Conservation (phyloP, 2,329 filamentous ascomycete genomes). For the Penicillium sp. region DNA sequence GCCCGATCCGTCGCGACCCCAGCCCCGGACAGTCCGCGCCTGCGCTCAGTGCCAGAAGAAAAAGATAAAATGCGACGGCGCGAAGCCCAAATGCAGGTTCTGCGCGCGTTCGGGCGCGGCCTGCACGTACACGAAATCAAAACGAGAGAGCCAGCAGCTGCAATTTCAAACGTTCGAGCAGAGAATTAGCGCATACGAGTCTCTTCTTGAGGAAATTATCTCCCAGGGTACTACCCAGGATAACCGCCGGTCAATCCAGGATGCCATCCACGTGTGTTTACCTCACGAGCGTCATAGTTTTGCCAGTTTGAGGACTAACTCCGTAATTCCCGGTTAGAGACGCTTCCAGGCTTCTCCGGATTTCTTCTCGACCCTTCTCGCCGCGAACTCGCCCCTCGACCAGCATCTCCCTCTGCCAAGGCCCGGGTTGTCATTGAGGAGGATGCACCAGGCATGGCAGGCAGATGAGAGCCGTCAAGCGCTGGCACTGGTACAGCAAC, state of each 20-base stretch:
- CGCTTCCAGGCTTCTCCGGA: slow-evolving; percentile 20
- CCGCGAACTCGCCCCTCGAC: slow-evolving; percentile 15
- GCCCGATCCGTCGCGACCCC: not conserved
- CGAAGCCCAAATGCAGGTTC: slow-evolving; percentile 21
- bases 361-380: slow-evolving; percentile 20
- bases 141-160: slow-evolving; percentile 22
- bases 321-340: slow-evolving; percentile 6
- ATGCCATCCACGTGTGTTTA: slow-evolving; percentile 20
- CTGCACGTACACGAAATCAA: slow-evolving; percentile 24
- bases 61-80: slow-evolving; percentile 29
- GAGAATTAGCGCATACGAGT: slow-evolving; percentile 21
- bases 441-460: slow-evolving; percentile 24
- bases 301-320: not conserved
- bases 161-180: slow-evolving; percentile 16
- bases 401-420: slow-evolving; percentile 13
- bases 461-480: slow-evolving; percentile 9
- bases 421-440: slow-evolving; percentile 20
- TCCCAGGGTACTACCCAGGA: slow-evolving; percentile 4
- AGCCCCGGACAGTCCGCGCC: slow-evolving; percentile 22
- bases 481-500: slow-evolving; percentile 15
- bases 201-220: slow-evolving; percentile 24
- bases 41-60: slow-evolving; percentile 24
- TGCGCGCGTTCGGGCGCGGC: slow-evolving; percentile 15
- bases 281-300: not conserved
- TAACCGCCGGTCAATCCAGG: slow-evolving; percentile 14